These are phyloP conservation scores for Yamadazyma sp. DNA, from an alignment of 1,139 yeast genomes.

Conservation along the genomic window DNA sequence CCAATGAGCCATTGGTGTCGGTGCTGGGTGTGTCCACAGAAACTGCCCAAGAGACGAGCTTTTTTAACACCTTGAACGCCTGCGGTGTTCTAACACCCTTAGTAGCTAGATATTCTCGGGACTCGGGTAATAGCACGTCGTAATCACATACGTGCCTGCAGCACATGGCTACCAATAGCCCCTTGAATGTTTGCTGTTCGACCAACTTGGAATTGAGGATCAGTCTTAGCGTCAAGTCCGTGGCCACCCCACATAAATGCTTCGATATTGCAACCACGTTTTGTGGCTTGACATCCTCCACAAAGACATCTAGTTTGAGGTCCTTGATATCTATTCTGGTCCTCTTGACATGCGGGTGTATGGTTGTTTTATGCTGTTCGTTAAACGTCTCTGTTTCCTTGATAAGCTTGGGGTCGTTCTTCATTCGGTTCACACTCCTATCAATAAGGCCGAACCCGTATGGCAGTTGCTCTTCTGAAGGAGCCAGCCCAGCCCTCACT, in stretches of 20 bases:
- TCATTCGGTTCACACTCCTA: constrained; percentile 75
- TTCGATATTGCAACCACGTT: constrained; percentile 68
- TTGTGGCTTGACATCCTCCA: constrained; percentile 25
- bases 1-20: constrained; percentile 18
- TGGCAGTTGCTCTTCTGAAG: not conserved
- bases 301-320: constrained; percentile 50
- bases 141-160: constrained; percentile 82
- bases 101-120: constrained; percentile 39
- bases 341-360: constrained; percentile 46
- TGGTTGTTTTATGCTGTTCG: constrained; percentile 10
- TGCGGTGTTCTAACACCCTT: constrained; percentile 29
- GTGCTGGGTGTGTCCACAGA: constrained; percentile 46
- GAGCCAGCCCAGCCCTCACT: no score
- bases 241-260: constrained; percentile 92
- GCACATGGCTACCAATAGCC: constrained; percentile 86
- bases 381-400: constrained; percentile 46
- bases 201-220: constrained; percentile 44
- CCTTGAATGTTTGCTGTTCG: constrained; percentile 32
- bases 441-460: constrained; percentile 68
- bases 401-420: constrained; percentile 67
- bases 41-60: constrained; percentile 86
- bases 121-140: constrained; percentile 50
- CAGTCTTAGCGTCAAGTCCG: constrained; percentile 78
- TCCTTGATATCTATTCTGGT: constrained; percentile 80
- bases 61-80: constrained; percentile 57